phyloP scores from a whole-genome alignment of 2,329 filamentous ascomycete genomes.

The Coniochaeta ligniaria region DNA sequence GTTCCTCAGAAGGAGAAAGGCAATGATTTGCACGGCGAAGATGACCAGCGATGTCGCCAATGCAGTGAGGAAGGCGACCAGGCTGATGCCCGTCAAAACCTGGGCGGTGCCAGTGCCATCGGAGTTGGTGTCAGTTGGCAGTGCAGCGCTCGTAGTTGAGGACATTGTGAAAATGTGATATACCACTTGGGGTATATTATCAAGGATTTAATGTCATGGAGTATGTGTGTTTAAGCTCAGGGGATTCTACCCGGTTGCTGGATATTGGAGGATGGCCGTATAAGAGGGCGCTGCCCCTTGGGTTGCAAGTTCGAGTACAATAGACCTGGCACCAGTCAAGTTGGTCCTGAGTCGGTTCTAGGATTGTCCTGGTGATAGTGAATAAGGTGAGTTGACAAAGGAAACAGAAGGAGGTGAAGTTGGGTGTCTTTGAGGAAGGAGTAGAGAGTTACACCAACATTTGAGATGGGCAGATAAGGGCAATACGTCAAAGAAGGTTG shows the following conservation, averaged over 20 bases:
- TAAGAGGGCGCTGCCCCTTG: neutral
- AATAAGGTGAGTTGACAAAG: neutral
- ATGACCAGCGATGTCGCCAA: conserved; percentile 54
- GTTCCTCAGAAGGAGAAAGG: conserved; percentile 72
- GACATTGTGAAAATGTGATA: neutral
- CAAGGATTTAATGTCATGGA: neutral
- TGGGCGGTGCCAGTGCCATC: conserved; percentile 15
- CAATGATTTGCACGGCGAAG: conserved; percentile 55
- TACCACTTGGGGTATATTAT: conserved; percentile 1
- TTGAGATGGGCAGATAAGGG: neutral
- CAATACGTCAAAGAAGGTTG: neutral
- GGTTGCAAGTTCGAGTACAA: neutral
- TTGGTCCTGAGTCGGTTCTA: neutral
- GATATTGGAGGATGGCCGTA: neutral
- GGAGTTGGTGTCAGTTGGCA: neutral
- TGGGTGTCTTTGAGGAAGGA: neutral
- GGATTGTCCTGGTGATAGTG: neutral
- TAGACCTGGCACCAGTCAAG: neutral
- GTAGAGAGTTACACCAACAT: neutral
- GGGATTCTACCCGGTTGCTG: neutral
- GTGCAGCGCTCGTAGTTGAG: conserved; percentile 1
- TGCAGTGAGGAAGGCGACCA: conserved; percentile 57
- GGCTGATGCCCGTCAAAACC: conserved; percentile 31
- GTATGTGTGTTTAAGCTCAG: neutral
- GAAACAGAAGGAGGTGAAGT: neutral